phyloP scores from a whole-genome alignment of 495 filamentous ascomycete species.

The Penicillium cinerascens region DNA sequence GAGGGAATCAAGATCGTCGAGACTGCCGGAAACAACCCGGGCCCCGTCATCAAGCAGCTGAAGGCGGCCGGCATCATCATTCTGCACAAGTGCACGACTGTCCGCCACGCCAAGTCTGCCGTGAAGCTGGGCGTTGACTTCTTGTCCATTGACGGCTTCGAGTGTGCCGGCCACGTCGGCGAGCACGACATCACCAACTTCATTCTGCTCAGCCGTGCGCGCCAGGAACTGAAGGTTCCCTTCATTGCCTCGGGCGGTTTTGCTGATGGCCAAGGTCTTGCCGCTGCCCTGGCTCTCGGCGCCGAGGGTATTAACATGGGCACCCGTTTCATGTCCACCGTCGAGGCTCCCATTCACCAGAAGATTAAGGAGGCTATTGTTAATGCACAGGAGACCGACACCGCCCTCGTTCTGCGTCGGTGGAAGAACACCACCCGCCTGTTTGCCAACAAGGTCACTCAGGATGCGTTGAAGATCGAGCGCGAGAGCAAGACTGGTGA shows the following conservation, averaged over 20 bases:
- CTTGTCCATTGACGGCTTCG: conserved; percentile 93
- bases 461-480: conserved; percentile 79
- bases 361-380: conserved; percentile 95
- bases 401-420: conserved; percentile 77
- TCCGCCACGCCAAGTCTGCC: conserved; percentile 87
- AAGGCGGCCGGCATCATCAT: conserved; percentile 76
- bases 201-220: conserved; percentile 80
- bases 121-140: conserved; percentile 97
- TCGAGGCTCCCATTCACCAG: conserved; percentile 86
- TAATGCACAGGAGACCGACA: conserved; percentile 83
- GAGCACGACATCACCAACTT: conserved; percentile 98
- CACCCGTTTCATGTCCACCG: conserved; percentile 89
- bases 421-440: conserved; percentile 92
- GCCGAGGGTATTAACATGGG: conserved; percentile 96
- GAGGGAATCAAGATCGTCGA: conserved; percentile 94
- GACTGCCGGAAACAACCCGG: conserved; percentile 93
- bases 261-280: conserved; percentile 89
- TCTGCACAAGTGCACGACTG: conserved; percentile 97
- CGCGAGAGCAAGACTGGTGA: conserved; percentile 79
- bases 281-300: conserved; percentile 85
- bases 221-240: conserved; percentile 79
- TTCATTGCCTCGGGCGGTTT: conserved; percentile 97
- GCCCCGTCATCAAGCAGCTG: conserved; percentile 82
- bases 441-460: conserved; percentile 84
- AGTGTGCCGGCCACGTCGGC: conserved; percentile 95